Evolutionary conservation across 106 monocot genomes (phyloP).

Genomic region (Dioscorea zingiberensis): DNA sequence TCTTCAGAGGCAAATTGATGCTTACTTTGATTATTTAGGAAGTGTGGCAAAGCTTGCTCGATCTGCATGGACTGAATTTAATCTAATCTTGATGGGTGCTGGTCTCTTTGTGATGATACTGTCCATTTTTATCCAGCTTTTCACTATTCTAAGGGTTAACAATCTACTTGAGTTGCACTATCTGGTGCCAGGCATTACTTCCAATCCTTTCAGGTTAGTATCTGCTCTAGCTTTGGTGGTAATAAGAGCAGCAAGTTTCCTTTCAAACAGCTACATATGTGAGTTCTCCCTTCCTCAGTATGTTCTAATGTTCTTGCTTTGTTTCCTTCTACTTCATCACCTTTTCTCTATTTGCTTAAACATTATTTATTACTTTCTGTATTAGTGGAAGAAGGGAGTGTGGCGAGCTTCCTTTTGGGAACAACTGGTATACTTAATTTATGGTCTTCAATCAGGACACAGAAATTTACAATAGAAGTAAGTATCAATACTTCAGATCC

Average conservation of each 20-base stretch:
- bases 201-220: conserved; percentile 10
- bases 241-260: conserved; percentile 77
- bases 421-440: conserved; percentile 51
- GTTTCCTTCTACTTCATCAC: not conserved
- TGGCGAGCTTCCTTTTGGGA: conserved; percentile 82
- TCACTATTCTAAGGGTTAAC: conserved; percentile 24
- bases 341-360: not conserved
- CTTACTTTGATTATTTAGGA: conserved; percentile 71
- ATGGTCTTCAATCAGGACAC: conserved; percentile 28
- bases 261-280: conserved; percentile 99
- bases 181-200: conserved; percentile 2
- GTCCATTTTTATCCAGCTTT: conserved; percentile 55
- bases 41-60: conserved; percentile 89
- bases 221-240: conserved; percentile 36
- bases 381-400: conserved; percentile 85
- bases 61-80: conserved; percentile 94
- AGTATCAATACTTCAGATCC: conserved; percentile 16
- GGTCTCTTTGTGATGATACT: conserved; percentile 57
- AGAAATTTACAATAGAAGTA: conserved; percentile 41
- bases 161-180: conserved; percentile 5
- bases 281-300: conserved; percentile 24
- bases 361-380: conserved; percentile 6
- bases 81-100: conserved; percentile 67
- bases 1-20: conserved; percentile 58
- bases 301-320: conserved; percentile 2